Conservation (phyloP, 1,284 basidiomycete species). For the Cryptococcus hybrid region DNA sequence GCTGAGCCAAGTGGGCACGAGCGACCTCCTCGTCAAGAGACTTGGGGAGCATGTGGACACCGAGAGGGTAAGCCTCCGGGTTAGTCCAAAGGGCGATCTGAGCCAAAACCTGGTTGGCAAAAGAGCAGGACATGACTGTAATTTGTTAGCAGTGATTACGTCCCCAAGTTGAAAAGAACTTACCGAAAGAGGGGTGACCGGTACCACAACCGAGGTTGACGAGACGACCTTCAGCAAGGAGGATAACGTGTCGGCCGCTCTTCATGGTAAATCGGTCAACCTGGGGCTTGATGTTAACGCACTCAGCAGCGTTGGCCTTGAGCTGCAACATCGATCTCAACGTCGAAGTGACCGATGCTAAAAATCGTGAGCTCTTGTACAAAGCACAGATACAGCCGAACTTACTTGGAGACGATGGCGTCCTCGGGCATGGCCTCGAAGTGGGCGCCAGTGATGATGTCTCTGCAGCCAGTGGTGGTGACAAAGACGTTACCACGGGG, state of each 20-base stretch:
- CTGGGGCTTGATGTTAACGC: conserved; percentile 96
- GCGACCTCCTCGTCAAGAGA: conserved; percentile 99
- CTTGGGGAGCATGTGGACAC: conserved; percentile 97
- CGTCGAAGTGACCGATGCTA: conserved; percentile 97
- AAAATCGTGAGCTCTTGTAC: conserved; percentile 7
- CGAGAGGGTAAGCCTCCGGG: conserved; percentile 75
- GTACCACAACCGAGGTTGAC: conserved; percentile 95
- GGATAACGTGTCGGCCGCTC: conserved; percentile 88
- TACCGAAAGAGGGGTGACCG: conserved; percentile 72
- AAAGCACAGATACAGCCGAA: conserved; percentile 12
- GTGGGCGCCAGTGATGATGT: conserved; percentile 94
- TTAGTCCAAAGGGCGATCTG: conserved; percentile 99
- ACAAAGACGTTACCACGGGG: conserved; percentile 89
- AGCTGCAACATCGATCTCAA: conserved; percentile 99
- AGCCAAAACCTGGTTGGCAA: conserved; percentile 97
- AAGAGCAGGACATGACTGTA: conserved; percentile 94
- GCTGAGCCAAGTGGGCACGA: conserved; percentile 84
- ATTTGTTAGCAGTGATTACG: conserved; percentile 55
- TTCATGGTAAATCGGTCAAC: conserved; percentile 97
- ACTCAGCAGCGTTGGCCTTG: conserved; percentile 84
- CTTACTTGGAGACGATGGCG: conserved; percentile 96
- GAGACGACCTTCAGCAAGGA: conserved; percentile 97
- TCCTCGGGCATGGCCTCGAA: conserved; percentile 96
- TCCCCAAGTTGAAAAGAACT: conserved; percentile 7
- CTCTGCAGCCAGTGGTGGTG: conserved; percentile 97